A percentile compares a stretch with the other conserved stretches of the same genome.
phyloP scores from a whole-genome alignment of 106 monocot species.

The Dendrobium nobile region DNA sequence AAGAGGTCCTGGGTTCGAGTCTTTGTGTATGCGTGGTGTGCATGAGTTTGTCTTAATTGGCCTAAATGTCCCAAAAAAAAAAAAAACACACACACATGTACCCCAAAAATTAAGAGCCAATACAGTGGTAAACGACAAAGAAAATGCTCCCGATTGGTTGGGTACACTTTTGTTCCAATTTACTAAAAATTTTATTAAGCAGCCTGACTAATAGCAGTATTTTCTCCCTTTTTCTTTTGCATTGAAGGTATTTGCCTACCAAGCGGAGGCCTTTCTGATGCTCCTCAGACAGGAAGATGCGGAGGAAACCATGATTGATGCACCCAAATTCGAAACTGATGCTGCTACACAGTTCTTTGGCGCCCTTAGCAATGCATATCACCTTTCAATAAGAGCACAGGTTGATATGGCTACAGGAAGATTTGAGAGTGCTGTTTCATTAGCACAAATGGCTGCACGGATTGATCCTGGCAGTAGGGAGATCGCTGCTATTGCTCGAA shows the following conservation, averaged over 20 bases:
- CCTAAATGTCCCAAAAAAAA: no score
- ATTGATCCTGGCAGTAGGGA: constrained; percentile 52
- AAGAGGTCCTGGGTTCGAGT: no score
- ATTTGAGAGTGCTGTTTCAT: constrained; percentile 61
- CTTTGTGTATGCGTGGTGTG: no score
- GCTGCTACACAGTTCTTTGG: constrained; percentile 56
- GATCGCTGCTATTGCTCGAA: constrained; percentile 21
- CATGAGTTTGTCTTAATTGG: no score
- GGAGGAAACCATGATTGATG: constrained; percentile 23
- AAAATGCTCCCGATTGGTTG: no score
- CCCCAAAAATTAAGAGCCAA: no score
- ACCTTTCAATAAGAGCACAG: constrained; percentile 50
- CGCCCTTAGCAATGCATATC: constrained; percentile 30
- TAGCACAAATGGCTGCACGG: constrained; percentile 38
- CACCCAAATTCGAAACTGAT: constrained; percentile 44
- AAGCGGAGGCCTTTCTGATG: constrained; percentile 81
- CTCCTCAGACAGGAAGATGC: constrained; percentile 68
- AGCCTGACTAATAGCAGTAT: not conserved
- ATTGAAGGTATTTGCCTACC: constrained; percentile 50
- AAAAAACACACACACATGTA: no score
- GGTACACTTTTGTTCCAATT: not conserved
- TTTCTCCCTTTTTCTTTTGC: not conserved
- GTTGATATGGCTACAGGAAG: constrained; percentile 73
- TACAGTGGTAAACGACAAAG: no score
- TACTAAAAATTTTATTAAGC: not conserved